Base-by-base conservation (phyloP, 1,139 yeast genomes). In the Geotrichum reessii region DNA sequence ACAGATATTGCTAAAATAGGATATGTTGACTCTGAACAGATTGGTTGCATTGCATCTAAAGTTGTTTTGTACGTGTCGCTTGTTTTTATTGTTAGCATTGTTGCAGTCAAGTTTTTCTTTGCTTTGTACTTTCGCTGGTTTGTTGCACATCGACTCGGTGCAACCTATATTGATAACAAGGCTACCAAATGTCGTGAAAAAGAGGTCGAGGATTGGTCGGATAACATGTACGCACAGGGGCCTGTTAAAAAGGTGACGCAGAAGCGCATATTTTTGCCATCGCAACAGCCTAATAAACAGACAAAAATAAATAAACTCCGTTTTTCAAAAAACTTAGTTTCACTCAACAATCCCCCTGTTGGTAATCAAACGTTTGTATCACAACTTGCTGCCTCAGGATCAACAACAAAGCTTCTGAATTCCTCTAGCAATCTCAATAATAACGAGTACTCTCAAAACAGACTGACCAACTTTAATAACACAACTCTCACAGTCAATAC, bases 71-170 rank as follows among this genome's bases (percentile, higher is more conserved):
- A 81, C 63, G 78, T 83, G 12, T 84, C 95, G 0, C 78, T 89
- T 69, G 81, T 84, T 14, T 86, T 89, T 67, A 87, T 89, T 64
- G 76, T 89, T 56, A 78, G 91, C 0, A 83, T 88, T 58, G 90
- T 87, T 28, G 66, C 84, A 33, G 76, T 77, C 48, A 88, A 88
- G 71, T 89, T 89, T 66, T 60, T 85, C 17, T 79, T 87, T 76
- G 96, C 96, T 0, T 84, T 92, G 68, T 88, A 87, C 71, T 89
- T 85, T 74, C 82, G 85, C 66, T 88, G 96, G 96, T 74, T 81
- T 58, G 73, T 66, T 27, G 58, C 70, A 9, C 21, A 42, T 5
- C 33, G 75, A 52, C 97, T 91, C 74, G 97, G 97, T 62, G 95
- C 92, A 1, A 80, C 81, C 60, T 76, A 76, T 33, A 75, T 85